Evolutionary conservation across 345 rosid species (phyloP).

Genomic region (Atalantia buxifolia): DNA sequence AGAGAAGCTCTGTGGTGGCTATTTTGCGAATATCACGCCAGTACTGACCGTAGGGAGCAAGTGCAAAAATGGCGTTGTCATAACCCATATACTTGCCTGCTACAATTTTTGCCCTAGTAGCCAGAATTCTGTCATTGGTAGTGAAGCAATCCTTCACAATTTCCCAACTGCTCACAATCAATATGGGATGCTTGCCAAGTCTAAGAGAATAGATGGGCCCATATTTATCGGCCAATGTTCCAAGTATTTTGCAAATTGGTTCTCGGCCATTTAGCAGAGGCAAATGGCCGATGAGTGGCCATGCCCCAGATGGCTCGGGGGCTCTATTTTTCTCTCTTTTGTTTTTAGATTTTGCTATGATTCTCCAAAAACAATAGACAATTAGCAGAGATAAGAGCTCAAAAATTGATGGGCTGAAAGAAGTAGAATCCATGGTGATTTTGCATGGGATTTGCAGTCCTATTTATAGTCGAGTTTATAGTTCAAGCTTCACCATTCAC

Average conservation of each 20-base stretch:
- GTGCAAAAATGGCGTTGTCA: slow-evolving; percentile 40
- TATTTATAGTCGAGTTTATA: not conserved
- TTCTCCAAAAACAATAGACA: slow-evolving; percentile 8
- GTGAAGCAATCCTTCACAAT: slow-evolving; percentile 47
- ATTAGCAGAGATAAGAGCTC: not conserved
- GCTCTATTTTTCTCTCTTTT: not conserved
- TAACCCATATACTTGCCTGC: slow-evolving; percentile 58
- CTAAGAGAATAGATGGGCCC: slow-evolving; percentile 61
- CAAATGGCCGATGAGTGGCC: slow-evolving; percentile 68
- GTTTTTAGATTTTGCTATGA: not conserved
- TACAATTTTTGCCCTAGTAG: slow-evolving; percentile 49
- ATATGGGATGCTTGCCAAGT: slow-evolving; percentile 32
- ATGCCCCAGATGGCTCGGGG: slow-evolving; percentile 54
- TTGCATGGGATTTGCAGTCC: not conserved
- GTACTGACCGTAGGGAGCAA: slow-evolving; percentile 59
- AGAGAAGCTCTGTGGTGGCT: slow-evolving; percentile 51
- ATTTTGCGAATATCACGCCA: slow-evolving; percentile 69
- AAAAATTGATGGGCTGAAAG: not conserved
- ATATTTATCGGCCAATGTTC: slow-evolving; percentile 36
- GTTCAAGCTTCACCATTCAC: too few species aligned
- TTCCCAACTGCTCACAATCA: slow-evolving; percentile 47
- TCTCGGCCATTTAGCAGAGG: slow-evolving; percentile 36
- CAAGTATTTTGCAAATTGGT: slow-evolving; percentile 44
- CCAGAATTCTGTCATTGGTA: slow-evolving; percentile 46
- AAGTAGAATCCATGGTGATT: slow-evolving; percentile 7